phyloP scores from a whole-genome alignment of 2,329 filamentous ascomycete species.

The Hymenoscyphus scutula region DNA sequence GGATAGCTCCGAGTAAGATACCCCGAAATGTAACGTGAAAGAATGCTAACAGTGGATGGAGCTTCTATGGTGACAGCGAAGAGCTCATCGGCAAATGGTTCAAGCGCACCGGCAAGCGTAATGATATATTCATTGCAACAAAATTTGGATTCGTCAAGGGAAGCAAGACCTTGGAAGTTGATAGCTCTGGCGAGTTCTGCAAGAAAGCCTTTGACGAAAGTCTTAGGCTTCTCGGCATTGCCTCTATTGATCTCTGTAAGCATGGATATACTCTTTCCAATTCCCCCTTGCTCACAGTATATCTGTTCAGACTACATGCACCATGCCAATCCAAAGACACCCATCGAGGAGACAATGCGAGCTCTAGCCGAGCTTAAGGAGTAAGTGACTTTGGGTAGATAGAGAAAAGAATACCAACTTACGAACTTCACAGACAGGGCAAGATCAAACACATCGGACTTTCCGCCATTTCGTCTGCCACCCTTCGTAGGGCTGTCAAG shows the following conservation, averaged over 20 bases:
- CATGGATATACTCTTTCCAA: too few species aligned
- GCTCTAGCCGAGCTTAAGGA: conserved; percentile 41
- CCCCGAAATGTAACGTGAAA: too few species aligned
- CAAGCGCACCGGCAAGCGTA: conserved; percentile 40
- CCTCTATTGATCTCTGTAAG: conserved; percentile 38
- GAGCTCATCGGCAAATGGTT: conserved; percentile 42
- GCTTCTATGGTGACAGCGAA: conserved; percentile 13
- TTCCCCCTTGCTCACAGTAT: too few species aligned
- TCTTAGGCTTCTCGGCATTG: conserved; percentile 40
- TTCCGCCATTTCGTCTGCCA: conserved; percentile 48
- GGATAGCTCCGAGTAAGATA: conserved; percentile 21
- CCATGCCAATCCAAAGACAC: conserved; percentile 38
- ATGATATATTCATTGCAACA: conserved; percentile 50
- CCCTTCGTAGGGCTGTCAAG: conserved; percentile 49
- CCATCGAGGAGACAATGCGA: conserved; percentile 44
- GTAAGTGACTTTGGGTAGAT: conserved; percentile 12
- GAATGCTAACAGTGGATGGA: too few species aligned
- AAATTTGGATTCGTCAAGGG: conserved; percentile 41
- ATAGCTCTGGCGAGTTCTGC: conserved; percentile 42
- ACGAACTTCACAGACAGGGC: conserved; percentile 41
- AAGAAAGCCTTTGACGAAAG: conserved; percentile 41
- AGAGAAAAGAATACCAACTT: background rate
- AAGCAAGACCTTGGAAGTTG: conserved; percentile 27
- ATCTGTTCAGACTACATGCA: conserved; percentile 34
- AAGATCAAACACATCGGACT: conserved; percentile 58